Evolutionary conservation across 805 yeast species (phyloP).

Genomic region (Ogataea chonburiensis): DNA sequence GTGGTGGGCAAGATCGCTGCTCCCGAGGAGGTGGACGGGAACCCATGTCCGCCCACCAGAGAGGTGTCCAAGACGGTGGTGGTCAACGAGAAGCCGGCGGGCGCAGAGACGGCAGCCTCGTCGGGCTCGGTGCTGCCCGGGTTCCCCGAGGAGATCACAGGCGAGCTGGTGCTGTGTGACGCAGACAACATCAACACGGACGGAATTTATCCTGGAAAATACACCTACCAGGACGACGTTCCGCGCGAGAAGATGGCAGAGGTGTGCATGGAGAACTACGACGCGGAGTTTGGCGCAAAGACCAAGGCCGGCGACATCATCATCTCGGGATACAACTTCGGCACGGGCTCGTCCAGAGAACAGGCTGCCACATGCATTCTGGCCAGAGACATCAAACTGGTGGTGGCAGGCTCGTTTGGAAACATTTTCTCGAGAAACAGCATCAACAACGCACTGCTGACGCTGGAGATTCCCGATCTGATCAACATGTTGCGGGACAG

Average conservation of each 20-base stretch:
- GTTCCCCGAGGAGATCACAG: conserved; percentile 84
- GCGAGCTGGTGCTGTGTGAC: conserved; percentile 92
- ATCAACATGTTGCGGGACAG: conserved; percentile 72
- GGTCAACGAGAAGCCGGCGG: conserved; percentile 32
- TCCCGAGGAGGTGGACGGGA: conserved; percentile 80
- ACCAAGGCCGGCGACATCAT: conserved; percentile 84
- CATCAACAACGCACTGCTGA: conserved; percentile 91
- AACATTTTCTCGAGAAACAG: conserved; percentile 95
- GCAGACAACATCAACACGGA: conserved; percentile 97
- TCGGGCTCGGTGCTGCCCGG: conserved; percentile 81
- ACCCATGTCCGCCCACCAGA: conserved; percentile 44
- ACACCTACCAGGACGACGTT: conserved; percentile 97
- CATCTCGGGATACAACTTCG: conserved; percentile 91
- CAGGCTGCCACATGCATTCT: conserved; percentile 98
- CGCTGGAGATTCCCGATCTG: conserved; percentile 89
- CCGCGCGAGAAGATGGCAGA: conserved; percentile 95
- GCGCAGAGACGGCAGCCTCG: conserved; percentile 34
- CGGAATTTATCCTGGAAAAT: conserved; percentile 98
- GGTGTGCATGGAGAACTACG: conserved; percentile 99
- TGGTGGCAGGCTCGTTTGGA: conserved; percentile 96
- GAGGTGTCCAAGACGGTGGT: conserved; percentile 47
- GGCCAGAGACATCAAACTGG: conserved; percentile 89
- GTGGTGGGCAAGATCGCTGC: conserved; percentile 91
- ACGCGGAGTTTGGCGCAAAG: conserved; percentile 78
- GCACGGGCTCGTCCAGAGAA: conserved; percentile 98